phyloP scores from a whole-genome alignment of 2,329 filamentous ascomycete species.

The Fusarium tupiense region DNA sequence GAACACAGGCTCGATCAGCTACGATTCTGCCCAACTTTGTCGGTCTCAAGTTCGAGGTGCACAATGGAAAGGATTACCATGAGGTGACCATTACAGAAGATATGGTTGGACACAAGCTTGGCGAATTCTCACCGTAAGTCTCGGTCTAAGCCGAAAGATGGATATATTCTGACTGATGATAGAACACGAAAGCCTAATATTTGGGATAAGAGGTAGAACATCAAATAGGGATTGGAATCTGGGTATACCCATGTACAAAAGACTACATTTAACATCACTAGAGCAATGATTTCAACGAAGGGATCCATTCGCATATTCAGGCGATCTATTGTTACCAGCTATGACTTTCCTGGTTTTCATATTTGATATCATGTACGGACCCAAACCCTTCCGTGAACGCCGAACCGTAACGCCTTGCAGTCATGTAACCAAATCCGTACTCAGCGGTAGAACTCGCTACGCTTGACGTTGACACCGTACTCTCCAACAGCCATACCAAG shows the following conservation, averaged over 20 bases:
- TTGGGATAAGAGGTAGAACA: constrained; percentile 55
- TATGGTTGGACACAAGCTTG: constrained; percentile 96
- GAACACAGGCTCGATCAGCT: constrained; percentile 85
- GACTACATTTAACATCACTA: constrained; percentile 45
- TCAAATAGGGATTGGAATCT: constrained; percentile 28
- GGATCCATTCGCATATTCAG: constrained; percentile 13
- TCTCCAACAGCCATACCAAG: constrained; percentile 97
- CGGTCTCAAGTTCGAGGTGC: constrained; percentile 86
- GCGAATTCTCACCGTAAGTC: constrained; percentile 88
- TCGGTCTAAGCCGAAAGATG: neutral
- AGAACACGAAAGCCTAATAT: constrained; percentile 69
- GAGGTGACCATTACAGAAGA: constrained; percentile 89
- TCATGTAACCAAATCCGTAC: constrained; percentile 12
- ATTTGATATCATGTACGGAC: constrained; percentile 28
- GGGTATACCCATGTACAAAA: constrained; percentile 44
- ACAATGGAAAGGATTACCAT: constrained; percentile 89
- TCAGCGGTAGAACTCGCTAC: constrained; percentile 94
- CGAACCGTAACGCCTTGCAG: constrained; percentile 38
- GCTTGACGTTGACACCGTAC: constrained; percentile 97
- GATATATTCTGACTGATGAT: constrained; percentile 1
- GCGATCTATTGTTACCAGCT: constrained; percentile 33
- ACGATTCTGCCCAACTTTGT: constrained; percentile 95
- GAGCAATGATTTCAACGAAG: constrained; percentile 26
- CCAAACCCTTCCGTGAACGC: constrained; percentile 33
- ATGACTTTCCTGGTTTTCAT: constrained; percentile 16